Conservation (phyloP, 176 grass and related monocot genomes). For the Lolium rigidum region DNA sequence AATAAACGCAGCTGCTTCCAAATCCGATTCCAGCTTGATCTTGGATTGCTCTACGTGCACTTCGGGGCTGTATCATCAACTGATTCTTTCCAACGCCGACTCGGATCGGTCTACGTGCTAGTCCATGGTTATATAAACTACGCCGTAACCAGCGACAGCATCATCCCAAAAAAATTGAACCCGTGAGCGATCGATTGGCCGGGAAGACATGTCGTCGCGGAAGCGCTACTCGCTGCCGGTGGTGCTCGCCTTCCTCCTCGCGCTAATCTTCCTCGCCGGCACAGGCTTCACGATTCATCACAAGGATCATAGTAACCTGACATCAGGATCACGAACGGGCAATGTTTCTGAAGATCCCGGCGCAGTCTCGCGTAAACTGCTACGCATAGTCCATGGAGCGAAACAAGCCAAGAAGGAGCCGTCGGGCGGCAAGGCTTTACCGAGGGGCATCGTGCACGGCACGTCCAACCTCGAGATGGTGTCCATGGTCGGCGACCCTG, state of each 20-base stretch:
- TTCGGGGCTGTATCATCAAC: no score
- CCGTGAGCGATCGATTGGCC: neutral
- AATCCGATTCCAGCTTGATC: no score
- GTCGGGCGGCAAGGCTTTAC: constrained; percentile 64
- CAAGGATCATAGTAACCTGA: neutral
- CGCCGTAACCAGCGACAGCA: no score
- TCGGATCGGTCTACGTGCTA: no score
- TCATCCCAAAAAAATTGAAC: no score
- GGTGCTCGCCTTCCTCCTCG: neutral
- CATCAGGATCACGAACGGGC: neutral
- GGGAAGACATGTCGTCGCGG: neutral
- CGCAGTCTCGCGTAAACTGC: neutral
- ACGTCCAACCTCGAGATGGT: constrained; percentile 79
- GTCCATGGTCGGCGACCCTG: constrained; percentile 3
- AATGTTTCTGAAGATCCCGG: neutral
- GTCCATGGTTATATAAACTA: no score
- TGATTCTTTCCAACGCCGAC: no score
- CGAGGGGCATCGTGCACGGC: constrained; percentile 69
- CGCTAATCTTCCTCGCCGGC: neutral
- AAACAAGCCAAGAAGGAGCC: neutral
- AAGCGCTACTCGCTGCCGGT: constrained; percentile 8
- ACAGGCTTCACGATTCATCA: neutral
- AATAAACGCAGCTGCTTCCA: no score
- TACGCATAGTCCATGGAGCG: neutral
- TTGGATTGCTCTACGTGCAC: no score